Evolutionary conservation across 352 stramenopile genomes (phyloP), one percentile per base, ranked within the genome.

Genomic region (Phytophthora capsici): DNA sequence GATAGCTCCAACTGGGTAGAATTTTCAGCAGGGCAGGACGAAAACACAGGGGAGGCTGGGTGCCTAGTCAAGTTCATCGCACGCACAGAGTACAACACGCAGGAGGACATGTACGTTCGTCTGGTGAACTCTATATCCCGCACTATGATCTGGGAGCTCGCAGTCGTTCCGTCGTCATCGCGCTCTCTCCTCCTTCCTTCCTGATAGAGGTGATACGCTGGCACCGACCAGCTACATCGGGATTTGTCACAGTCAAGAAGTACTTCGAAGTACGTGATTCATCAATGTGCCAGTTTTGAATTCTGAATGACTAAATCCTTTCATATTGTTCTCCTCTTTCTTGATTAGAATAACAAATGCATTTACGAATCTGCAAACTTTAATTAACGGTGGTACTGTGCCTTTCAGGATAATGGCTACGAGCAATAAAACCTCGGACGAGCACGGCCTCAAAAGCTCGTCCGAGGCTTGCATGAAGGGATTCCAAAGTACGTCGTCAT

Each of bases 41-140:
- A 61, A 49, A 46, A 41, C 5, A 75, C 73, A 4, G 70, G 73
- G 16, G 67, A 79, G 30, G 17, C 64, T 22, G 77, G 79, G 9
- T 84, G 78, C 26, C 72, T 75, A 23, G 77, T 90, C 69, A 88
- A 88, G 61, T 90, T 90, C 61, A 77, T 84, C 30, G 78, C 75
- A 22, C 71, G 78, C 17, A 77, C 79, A 8, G 77, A 80, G 62
- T 88, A 87, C 66, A 77, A 87, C 58, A 87, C 77, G 20, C 77
- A 88, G 43, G 75, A 88, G 36, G 73, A 84, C 50, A 77, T 76
- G 51, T 73, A 82, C 25, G 63, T 84, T 54, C 73, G 76, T 10
- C 76, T 84, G 20, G 71, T 84, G 16, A 84, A 84, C 62, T 68
- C 71, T 4, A 77, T 84, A n/a, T 80, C 62, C 28, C 57, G 72